Evolutionary conservation across 2,329 filamentous ascomycete genomes (phyloP).

Genomic region (Penicillium sp.): DNA sequence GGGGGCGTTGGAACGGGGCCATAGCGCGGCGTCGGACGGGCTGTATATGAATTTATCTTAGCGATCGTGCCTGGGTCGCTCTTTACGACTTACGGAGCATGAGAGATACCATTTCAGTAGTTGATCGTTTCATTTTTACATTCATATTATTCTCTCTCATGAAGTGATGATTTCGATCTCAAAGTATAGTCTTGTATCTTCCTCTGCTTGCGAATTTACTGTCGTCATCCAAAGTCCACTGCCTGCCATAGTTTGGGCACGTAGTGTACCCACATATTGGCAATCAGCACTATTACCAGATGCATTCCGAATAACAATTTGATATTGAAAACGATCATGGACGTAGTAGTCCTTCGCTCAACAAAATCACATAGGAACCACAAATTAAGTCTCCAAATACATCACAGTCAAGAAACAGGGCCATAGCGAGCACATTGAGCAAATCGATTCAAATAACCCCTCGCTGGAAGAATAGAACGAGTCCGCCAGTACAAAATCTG

Average conservation of each 20-base stretch:
- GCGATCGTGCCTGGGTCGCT: not conserved
- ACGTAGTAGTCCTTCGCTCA: conserved; percentile 8
- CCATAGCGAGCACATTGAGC: not conserved
- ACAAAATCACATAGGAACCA: conserved; percentile 6
- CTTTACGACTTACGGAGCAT: not conserved
- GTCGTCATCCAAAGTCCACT: not conserved
- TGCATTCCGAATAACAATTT: not conserved
- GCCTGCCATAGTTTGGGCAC: not conserved
- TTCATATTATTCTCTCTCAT: not conserved
- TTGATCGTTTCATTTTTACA: not conserved
- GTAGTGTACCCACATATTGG: not conserved
- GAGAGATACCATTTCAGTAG: not conserved
- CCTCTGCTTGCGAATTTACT: not conserved
- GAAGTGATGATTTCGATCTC: not conserved
- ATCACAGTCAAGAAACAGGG: not conserved
- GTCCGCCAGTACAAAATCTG: not conserved
- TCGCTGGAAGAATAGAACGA: not conserved
- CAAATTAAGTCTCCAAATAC: conserved; percentile 10
- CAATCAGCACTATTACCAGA: too few relatives aligned
- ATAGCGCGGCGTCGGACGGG: conserved; percentile 20
- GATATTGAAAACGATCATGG: not conserved
- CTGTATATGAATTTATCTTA: not conserved
- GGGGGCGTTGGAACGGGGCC: conserved; percentile 7
- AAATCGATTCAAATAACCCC: not conserved
- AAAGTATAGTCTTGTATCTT: not conserved